These are phyloP conservation scores for Musa schizocarpa DNA, from an alignment of 176 grass and related monocot species.

Conservation along the genomic window DNA sequence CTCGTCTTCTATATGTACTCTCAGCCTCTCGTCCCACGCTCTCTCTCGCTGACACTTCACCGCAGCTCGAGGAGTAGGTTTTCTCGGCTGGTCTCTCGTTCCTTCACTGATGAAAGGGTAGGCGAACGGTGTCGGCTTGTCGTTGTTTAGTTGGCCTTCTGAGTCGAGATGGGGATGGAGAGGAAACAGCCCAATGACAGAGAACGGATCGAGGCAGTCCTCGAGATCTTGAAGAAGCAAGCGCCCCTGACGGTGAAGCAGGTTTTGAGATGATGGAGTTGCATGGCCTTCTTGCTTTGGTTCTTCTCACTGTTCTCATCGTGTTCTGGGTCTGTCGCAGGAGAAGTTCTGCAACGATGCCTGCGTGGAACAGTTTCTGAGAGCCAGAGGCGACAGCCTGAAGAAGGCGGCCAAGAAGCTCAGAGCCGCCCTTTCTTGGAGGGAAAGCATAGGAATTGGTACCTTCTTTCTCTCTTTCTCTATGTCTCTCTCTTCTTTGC, in stretches of 20 bases:
- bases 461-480: conserved; percentile 11
- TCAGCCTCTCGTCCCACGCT: neutral
- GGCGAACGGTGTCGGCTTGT: neutral
- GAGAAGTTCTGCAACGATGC: conserved; percentile 89
- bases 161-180: conserved; percentile 47
- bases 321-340: conserved; percentile 22
- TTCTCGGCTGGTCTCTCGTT: no score
- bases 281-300: neutral
- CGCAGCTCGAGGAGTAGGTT: neutral
- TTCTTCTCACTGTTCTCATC: no score
- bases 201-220: conserved; percentile 69
- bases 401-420: conserved; percentile 96
- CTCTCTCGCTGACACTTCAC: neutral
- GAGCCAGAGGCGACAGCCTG: conserved; percentile 48
- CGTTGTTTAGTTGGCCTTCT: neutral
- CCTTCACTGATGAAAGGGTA: neutral
- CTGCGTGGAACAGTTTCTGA: conserved; percentile 70
- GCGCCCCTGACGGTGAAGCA: conserved; percentile 73
- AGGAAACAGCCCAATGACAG: conserved; percentile 59
- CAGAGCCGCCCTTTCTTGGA: conserved; percentile 72
- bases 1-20: neutral
- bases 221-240: conserved; percentile 74
- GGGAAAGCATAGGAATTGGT: conserved; percentile 80
- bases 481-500: neutral
- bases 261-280: conserved; percentile 18